Percentiles rank a stretch among this genome's conserved stretches.
phyloP scores from a whole-genome alignment of 495 filamentous ascomycete species.

The Podospora pseudocomata region DNA sequence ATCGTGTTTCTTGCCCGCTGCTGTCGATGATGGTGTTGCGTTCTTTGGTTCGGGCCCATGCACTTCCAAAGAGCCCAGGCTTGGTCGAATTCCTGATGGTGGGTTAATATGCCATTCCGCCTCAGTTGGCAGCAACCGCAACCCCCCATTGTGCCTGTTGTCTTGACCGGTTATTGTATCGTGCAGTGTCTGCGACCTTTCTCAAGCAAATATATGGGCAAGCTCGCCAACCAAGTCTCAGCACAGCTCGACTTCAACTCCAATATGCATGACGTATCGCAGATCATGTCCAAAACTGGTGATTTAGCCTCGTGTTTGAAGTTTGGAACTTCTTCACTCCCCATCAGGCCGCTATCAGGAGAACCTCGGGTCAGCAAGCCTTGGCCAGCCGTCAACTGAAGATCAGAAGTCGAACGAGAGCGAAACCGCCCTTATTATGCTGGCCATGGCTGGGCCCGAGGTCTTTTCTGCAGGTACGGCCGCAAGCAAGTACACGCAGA shows the following conservation, averaged over 20 bases:
- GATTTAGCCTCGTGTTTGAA: neutral
- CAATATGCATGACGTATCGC: conserved; percentile 3
- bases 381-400: neutral
- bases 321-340: neutral
- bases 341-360: neutral
- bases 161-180: neutral
- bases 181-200: neutral
- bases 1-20: too few species aligned
- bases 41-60: neutral
- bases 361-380: neutral
- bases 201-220: neutral
- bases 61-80: neutral
- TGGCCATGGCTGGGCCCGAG: neutral
- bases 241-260: neutral
- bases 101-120: conserved; percentile 11
- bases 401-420: neutral
- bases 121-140: conserved; percentile 4
- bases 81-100: conserved; percentile 1
- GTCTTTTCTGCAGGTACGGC: conserved; percentile 2
- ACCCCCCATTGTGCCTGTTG: neutral
- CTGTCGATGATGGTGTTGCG: neutral
- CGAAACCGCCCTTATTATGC: neutral
- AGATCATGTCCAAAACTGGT: conserved; percentile 5
- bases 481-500: neutral
- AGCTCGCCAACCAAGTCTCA: neutral